These are phyloP conservation scores for Amaranthus hypochondriacus DNA, from an alignment of 148 eudicot genomes.

Conservation along the genomic window DNA sequence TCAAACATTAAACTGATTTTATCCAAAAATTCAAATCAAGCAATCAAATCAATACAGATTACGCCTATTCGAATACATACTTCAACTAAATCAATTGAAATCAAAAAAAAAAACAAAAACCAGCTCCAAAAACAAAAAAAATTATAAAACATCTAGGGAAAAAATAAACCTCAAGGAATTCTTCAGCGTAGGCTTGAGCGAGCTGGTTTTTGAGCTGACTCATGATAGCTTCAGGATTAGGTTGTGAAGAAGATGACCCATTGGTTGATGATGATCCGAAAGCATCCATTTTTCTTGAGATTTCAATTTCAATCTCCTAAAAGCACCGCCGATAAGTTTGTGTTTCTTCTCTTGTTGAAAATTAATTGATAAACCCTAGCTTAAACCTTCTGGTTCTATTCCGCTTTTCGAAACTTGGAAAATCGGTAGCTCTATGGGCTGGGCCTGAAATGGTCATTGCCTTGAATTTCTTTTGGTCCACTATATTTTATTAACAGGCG, in stretches of 20 bases:
- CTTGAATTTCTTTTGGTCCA: neutral
- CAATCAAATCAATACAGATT: neutral
- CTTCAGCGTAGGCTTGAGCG: constrained; percentile 76
- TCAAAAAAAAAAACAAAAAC: neutral
- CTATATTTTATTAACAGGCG: neutral
- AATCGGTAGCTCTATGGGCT: neutral
- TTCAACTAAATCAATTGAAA: neutral
- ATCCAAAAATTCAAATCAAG: neutral
- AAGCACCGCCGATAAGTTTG: neutral
- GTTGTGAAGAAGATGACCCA: constrained; percentile 32
- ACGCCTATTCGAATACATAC: neutral
- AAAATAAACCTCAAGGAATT: constrained; percentile 56
- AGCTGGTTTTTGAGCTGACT: constrained; percentile 59
- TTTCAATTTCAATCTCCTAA: neutral
- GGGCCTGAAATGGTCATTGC: neutral
- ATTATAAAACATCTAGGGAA: neutral
- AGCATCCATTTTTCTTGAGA: constrained; percentile 9
- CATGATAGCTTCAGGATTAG: constrained; percentile 46
- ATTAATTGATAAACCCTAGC: constrained; percentile 20
- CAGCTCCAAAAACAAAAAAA: neutral
- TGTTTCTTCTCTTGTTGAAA: too few species aligned
- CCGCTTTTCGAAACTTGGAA: neutral
- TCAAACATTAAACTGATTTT: too few species aligned
- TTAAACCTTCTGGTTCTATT: neutral
- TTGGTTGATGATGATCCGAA: constrained; percentile 35